Conservation (phyloP, 768 basidiomycete genomes). For the Russula sp. region DNA sequence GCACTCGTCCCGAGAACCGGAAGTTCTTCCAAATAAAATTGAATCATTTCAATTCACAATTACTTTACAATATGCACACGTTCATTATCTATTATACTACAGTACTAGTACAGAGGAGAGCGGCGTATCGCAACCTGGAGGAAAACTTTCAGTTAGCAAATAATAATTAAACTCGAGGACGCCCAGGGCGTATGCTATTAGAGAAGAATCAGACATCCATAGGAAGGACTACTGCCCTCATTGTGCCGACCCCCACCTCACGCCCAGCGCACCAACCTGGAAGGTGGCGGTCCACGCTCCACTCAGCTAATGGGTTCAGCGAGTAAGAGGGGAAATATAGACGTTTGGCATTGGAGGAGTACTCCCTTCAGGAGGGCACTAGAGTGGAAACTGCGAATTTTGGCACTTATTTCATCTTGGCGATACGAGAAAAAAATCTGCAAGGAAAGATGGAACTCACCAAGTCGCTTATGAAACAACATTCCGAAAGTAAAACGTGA, state of each 20-base stretch:
- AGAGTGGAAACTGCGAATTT: constrained; percentile 89
- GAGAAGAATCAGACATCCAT: constrained; percentile 81
- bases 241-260: constrained; percentile 67
- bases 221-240: constrained; percentile 73
- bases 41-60: too few relatives aligned
- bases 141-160: background rate
- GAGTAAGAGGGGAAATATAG: constrained; percentile 63
- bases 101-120: background rate
- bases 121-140: background rate
- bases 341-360: constrained; percentile 73
- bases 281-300: constrained; percentile 60
- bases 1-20: background rate
- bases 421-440: constrained; percentile 5
- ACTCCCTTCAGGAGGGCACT: constrained; percentile 60
- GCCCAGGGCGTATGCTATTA: constrained; percentile 13
- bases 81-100: too few relatives aligned
- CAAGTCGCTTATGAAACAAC: background rate
- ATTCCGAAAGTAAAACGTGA: background rate
- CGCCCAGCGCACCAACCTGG: constrained; percentile 61
- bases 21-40: too few relatives aligned
- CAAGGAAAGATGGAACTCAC: constrained; percentile 3
- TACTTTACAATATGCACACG: too few relatives aligned
- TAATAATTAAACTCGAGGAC: background rate
- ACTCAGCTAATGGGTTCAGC: constrained; percentile 63
- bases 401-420: constrained; percentile 41